phyloP scores from a whole-genome alignment of 129 eudicot genomes.

The Rutidosis leptorrhynchoides region DNA sequence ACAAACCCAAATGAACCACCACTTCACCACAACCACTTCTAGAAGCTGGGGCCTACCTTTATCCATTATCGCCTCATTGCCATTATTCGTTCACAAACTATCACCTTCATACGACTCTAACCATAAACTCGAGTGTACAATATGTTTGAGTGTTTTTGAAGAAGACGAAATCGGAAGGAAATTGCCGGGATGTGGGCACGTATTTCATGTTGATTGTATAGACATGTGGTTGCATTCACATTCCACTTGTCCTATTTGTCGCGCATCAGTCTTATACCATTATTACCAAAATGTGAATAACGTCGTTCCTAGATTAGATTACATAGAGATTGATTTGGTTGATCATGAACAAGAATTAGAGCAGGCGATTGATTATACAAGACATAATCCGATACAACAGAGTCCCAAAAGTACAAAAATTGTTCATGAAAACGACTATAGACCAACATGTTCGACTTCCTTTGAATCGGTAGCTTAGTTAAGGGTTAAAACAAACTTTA shows the following conservation, averaged over 20 bases:
- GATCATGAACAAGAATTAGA: neutral
- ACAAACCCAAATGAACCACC: slow-evolving; percentile 24
- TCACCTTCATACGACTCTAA: slow-evolving; percentile 4
- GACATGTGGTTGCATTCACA: slow-evolving; percentile 68
- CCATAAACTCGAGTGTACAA: slow-evolving; percentile 44
- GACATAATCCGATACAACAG: neutral
- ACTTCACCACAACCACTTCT: slow-evolving; percentile 10
- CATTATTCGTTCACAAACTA: slow-evolving; percentile 34
- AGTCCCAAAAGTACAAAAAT: slow-evolving; percentile 7
- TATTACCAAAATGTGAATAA: neutral
- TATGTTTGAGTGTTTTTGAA: slow-evolving; percentile 52
- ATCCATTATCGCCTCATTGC: slow-evolving; percentile 39
- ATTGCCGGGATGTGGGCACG: slow-evolving; percentile 49
- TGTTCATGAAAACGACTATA: neutral
- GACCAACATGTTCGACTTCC: slow-evolving; percentile 1
- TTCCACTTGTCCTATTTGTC: slow-evolving; percentile 60
- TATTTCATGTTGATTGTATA: slow-evolving; percentile 58
- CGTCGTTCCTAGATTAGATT: neutral
- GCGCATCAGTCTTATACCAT: slow-evolving; percentile 30
- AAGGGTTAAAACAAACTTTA: too few relatives aligned
- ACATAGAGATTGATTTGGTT: slow-evolving; percentile 7
- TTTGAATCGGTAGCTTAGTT: neutral
- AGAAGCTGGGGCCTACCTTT: slow-evolving; percentile 50
- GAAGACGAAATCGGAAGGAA: slow-evolving; percentile 45
- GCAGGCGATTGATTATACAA: neutral